A percentile compares a stretch with the other conserved stretches of the same genome.
Evolutionary conservation across 148 eudicot species (phyloP).

Genomic region (Chenopodium album): DNA sequence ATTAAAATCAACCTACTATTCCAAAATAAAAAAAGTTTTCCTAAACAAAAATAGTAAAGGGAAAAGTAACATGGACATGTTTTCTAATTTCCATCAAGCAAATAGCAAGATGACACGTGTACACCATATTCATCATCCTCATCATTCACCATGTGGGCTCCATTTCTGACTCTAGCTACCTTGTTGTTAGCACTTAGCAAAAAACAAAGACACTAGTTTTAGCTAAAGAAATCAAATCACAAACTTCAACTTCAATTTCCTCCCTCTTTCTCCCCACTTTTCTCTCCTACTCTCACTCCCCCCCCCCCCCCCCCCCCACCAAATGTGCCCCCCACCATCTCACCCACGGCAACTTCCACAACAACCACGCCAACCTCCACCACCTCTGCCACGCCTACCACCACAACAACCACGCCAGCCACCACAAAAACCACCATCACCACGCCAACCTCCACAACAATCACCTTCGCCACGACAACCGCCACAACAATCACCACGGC

Average conservation of each 20-base stretch:
- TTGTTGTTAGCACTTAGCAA: conserved; percentile 16
- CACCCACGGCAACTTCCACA: background rate
- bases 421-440: background rate
- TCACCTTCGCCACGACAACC: background rate
- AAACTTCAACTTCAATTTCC: background rate
- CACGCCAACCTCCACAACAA: conserved; percentile 11
- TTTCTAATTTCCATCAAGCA: background rate
- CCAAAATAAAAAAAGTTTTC: background rate
- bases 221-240: background rate
- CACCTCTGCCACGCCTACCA: background rate
- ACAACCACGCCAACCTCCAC: background rate
- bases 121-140: conserved; percentile 1
- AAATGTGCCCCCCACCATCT: conserved; percentile 3
- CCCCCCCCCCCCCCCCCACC: background rate
- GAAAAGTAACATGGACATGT: background rate
- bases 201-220: background rate
- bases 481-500: background rate
- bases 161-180: conserved; percentile 12
- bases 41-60: background rate
- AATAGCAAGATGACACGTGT: conserved; percentile 2
- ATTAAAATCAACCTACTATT: too few species aligned
- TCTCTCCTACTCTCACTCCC: conserved; percentile 4
- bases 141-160: conserved; percentile 23
- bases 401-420: background rate
- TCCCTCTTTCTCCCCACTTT: background rate